phyloP scores from a whole-genome alignment of 2,329 filamentous ascomycete genomes.

The Cryoendolithus antarcticus region DNA sequence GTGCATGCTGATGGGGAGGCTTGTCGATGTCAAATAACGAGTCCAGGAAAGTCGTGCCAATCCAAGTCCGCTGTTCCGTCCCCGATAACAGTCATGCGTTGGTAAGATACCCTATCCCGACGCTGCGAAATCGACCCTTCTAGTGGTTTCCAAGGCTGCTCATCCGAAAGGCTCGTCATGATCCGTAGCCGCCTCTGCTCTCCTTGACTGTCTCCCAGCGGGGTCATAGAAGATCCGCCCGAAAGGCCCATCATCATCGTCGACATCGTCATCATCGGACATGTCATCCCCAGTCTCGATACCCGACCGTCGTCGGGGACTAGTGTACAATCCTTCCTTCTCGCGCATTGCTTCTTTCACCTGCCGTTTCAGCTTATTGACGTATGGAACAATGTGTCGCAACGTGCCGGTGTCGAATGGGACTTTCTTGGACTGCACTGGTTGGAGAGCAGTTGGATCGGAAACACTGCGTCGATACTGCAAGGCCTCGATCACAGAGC shows the following conservation, averaged over 20 bases:
- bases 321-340: constrained; percentile 35
- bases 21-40: too few species aligned
- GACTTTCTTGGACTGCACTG: constrained; percentile 39
- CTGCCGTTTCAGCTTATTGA: constrained; percentile 34
- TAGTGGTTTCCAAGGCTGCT: not conserved
- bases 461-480: constrained; percentile 26
- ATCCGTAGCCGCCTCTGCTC: constrained; percentile 15
- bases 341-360: constrained; percentile 36
- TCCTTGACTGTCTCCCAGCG: constrained; percentile 11
- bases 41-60: too few species aligned
- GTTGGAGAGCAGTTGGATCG: constrained; percentile 15
- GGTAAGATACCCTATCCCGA: too few species aligned
- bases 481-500: constrained; percentile 49
- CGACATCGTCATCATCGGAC: constrained; percentile 1
- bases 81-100: too few species aligned
- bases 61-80: too few species aligned
- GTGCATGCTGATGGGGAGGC: too few species aligned
- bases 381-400: constrained; percentile 47
- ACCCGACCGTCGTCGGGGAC: constrained; percentile 21
- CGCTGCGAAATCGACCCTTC: too few species aligned
- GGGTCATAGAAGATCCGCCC: constrained; percentile 21
- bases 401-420: constrained; percentile 55
- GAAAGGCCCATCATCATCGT: constrained; percentile 20
- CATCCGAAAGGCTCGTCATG: constrained; percentile 11
- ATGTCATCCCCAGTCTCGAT: constrained; percentile 10